phyloP scores from a whole-genome alignment of 257 asterid species.

The Jasminum sambac region DNA sequence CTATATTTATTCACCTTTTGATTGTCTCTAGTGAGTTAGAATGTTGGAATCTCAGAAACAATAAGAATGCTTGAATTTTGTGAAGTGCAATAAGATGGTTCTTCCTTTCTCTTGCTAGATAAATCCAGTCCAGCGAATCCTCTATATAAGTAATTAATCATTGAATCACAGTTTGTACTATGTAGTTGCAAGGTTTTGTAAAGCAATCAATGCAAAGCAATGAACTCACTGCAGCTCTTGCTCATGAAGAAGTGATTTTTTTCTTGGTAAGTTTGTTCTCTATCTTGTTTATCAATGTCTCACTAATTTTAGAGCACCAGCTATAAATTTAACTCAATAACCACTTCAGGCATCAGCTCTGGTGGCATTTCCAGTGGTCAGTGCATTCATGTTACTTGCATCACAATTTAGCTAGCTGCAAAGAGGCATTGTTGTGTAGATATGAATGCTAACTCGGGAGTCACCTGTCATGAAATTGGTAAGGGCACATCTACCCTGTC shows the following conservation, averaged over 20 bases:
- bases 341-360: conserved; percentile 68
- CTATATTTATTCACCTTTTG: not conserved
- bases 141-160: not conserved
- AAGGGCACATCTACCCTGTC: not conserved
- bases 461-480: conserved; percentile 13
- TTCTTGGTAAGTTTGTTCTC: conserved; percentile 50
- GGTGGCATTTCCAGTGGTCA: conserved; percentile 61
- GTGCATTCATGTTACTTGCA: conserved; percentile 47
- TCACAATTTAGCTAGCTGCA: conserved; percentile 49
- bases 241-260: conserved; percentile 76
- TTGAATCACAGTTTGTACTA: conserved; percentile 2
- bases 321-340: conserved; percentile 21
- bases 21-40: not conserved
- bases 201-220: conserved; percentile 55
- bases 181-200: conserved; percentile 64
- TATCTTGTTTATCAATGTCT: not conserved
- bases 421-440: conserved; percentile 8
- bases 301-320: not conserved
- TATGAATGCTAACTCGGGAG: conserved; percentile 14
- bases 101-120: not conserved
- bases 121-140: conserved; percentile 1
- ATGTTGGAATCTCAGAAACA: not conserved
- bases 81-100: conserved; percentile 1
- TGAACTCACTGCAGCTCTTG: conserved; percentile 56
- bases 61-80: conserved; percentile 5